Base-by-base conservation (phyloP, 148 eudicot species). In the Linanthus parryae region DNA sequence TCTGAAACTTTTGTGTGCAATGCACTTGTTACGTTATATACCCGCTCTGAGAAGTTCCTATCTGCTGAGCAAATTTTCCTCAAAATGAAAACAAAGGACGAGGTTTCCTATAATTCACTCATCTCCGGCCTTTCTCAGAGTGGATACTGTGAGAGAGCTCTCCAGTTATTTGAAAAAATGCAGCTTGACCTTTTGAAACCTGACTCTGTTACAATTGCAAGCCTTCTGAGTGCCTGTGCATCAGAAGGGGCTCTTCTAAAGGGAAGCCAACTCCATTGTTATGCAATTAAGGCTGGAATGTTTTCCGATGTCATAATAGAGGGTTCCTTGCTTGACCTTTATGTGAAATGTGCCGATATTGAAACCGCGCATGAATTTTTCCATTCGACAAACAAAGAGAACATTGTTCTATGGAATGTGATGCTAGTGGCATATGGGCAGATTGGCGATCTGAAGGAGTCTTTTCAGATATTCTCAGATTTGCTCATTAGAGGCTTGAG, bases 301-400 rank as follows among this genome's bases (percentile, higher is more conserved):
- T 77, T 62, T 58, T 65, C 74, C 2, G 96, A 92, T 73, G 73
- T 84, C 76, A 83, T 92, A 47, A 66, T 77, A 49, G 98, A 87
- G 69, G 98, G 98, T 37, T 87, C 98, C 65, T 60, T 92, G 19
- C 94, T 92, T 53, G 96, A 92, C 77, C 88, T 92, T 47, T 92
- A 92, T 70, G 98, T 87, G 38, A 92, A 87, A 66, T 87, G 96
- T 64, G 79, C 82, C 25, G 83, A 84, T 58, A 57, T 82, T 24
- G 72, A 79, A 71, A 68, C 90, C 58, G 96, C 98, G 25, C 60
- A 59, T 43, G 70, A 79, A 27, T 73, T 68, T 61, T 87, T 92
- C 67, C 79, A 87, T 48, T 59, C 81, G 37, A 75, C 90, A 7
- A 60, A 47, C 44, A 84, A 38, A 52, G 73, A 75, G 50, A 92